Conservation (phyloP, 257 asterid genomes). For the Osmanthus fragrans region DNA sequence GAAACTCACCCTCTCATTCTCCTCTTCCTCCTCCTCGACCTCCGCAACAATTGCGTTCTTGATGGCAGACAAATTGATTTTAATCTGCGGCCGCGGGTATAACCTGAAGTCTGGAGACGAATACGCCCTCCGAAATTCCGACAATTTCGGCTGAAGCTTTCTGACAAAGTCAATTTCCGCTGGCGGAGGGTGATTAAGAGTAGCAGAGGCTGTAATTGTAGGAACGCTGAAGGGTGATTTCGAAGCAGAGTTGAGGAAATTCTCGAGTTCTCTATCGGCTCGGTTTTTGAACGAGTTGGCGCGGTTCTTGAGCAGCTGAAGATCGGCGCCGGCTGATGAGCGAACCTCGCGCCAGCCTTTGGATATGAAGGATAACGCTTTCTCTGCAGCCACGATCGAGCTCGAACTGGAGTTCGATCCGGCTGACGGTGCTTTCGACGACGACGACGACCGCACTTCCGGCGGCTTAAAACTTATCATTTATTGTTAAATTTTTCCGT, state of each 20-base stretch:
- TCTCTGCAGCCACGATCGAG: slow-evolving; percentile 77
- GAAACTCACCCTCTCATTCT: slow-evolving; percentile 39
- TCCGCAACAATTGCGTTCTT: slow-evolving; percentile 80
- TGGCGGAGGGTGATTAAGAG: slow-evolving; percentile 49
- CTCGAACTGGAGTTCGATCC: slow-evolving; percentile 28
- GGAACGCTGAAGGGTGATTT: slow-evolving; percentile 70
- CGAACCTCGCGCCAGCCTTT: slow-evolving; percentile 99
- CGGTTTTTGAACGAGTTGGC: slow-evolving; percentile 75
- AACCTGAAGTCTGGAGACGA: slow-evolving; percentile 88
- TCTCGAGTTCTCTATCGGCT: slow-evolving; percentile 83
- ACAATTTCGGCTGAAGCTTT: slow-evolving; percentile 76
- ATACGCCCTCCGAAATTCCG: slow-evolving; percentile 78
- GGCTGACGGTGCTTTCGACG: slow-evolving; percentile 39
- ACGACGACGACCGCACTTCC: slow-evolving; percentile 56
- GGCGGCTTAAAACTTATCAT: slow-evolving; percentile 60
- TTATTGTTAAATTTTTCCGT: neutral
- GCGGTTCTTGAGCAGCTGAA: slow-evolving; percentile 77
- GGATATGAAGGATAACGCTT: slow-evolving; percentile 86
- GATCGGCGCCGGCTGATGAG: slow-evolving; percentile 93
- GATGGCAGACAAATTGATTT: slow-evolving; percentile 72
- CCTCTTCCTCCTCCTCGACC: slow-evolving; percentile 61
- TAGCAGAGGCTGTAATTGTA: slow-evolving; percentile 70
- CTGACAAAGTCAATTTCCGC: slow-evolving; percentile 83
- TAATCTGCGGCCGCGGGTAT: slow-evolving; percentile 52
- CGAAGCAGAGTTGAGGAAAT: slow-evolving; percentile 85